These are phyloP conservation scores for Rhododendron henanense DNA, from an alignment of 148 eudicot genomes.

Conservation along the genomic window DNA sequence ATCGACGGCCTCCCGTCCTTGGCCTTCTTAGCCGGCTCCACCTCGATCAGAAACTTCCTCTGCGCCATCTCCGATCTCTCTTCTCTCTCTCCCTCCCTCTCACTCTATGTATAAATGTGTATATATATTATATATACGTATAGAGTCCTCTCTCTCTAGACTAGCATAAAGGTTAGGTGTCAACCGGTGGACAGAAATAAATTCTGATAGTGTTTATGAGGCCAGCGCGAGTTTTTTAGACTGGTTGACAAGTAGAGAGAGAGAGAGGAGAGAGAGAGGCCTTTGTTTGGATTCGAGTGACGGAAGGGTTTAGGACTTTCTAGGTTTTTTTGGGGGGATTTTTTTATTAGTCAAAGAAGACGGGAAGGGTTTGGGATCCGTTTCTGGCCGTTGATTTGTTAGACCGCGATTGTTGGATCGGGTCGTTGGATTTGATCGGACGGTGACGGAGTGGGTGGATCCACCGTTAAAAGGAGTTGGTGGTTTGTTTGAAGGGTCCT, in stretches of 20 bases:
- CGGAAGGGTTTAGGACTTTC: too few species aligned
- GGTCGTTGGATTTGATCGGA: background rate
- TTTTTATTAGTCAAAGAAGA: background rate
- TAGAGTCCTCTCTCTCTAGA: background rate
- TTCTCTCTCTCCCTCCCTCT: constrained; percentile 7
- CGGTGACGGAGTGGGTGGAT: background rate
- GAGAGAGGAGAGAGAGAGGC: background rate
- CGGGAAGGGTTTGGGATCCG: background rate
- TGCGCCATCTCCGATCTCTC: constrained; percentile 37
- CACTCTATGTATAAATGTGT: background rate
- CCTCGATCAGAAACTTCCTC: constrained; percentile 48
- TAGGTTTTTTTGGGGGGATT: background rate
- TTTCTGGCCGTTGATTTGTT: background rate
- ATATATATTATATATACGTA: background rate
- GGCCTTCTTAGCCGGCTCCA: constrained; percentile 57
- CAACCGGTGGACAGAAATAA: background rate
- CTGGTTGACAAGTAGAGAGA: background rate
- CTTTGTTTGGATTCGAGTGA: background rate
- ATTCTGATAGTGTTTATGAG: background rate
- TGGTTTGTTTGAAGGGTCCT: background rate
- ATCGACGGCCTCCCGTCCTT: constrained; percentile 53
- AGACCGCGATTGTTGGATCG: background rate
- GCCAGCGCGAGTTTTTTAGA: background rate
- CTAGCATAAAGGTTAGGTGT: background rate
- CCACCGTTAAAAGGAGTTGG: background rate